Conservation (phyloP, 2,329 filamentous ascomycete species). For the Alternaria sp. region DNA sequence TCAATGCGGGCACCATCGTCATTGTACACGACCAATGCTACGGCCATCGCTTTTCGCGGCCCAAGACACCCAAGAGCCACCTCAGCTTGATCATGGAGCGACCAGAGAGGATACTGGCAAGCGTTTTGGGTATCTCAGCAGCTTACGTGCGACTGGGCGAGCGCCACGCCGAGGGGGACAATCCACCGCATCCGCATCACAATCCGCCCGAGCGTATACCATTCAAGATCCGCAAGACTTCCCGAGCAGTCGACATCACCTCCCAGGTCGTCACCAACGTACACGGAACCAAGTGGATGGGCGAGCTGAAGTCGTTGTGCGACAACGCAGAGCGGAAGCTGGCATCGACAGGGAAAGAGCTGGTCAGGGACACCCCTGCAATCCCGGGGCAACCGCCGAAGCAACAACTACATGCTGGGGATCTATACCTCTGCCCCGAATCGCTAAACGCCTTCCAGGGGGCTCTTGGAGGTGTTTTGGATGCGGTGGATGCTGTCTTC, state of each 20-base stretch:
- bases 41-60: constrained; percentile 88
- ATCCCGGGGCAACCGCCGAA: constrained; percentile 61
- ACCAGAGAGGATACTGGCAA: constrained; percentile 87
- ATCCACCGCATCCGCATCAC: constrained; percentile 71
- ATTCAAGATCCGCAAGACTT: constrained; percentile 86
- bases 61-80: constrained; percentile 74
- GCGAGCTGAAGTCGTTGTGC: constrained; percentile 86
- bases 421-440: constrained; percentile 88
- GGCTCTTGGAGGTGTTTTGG: constrained; percentile 89
- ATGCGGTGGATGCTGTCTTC: constrained; percentile 89
- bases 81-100: constrained; percentile 89
- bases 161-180: constrained; percentile 74
- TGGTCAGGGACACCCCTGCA: constrained; percentile 62
- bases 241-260: constrained; percentile 72
- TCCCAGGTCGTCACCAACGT: constrained; percentile 87
- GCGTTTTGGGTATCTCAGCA: constrained; percentile 79
- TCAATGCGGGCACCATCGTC: constrained; percentile 72
- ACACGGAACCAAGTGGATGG: constrained; percentile 92
- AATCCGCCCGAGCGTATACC: constrained; percentile 70
- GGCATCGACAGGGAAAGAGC: constrained; percentile 78
- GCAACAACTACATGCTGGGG: constrained; percentile 80
- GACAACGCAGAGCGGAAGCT: constrained; percentile 79
- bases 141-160: constrained; percentile 92
- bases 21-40: constrained; percentile 94
- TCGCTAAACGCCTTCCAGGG: constrained; percentile 89